These are phyloP conservation scores for Pythium sp. DNA, from an alignment of 352 stramenopile species.

Conservation along the genomic window DNA sequence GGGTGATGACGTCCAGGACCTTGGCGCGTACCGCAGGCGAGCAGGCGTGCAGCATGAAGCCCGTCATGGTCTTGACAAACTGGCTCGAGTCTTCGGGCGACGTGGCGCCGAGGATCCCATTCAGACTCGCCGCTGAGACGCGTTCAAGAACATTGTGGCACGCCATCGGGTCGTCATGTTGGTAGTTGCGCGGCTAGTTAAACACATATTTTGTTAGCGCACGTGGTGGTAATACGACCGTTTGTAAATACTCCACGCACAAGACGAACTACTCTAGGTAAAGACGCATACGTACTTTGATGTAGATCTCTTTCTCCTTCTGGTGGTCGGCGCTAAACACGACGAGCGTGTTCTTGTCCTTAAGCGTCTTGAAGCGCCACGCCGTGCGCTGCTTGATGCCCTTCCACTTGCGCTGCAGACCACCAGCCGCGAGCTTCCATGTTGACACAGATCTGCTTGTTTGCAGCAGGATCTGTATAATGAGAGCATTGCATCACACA, in stretches of 20 bases:
- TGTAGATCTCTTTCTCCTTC: conserved; percentile 67
- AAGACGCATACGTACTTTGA: conserved; percentile 21
- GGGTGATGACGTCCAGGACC: conserved; percentile 77
- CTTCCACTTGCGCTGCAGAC: conserved; percentile 80
- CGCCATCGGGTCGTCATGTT: conserved; percentile 55
- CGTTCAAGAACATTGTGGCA: conserved; percentile 74
- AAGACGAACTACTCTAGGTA: background rate
- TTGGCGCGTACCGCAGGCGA: conserved; percentile 53
- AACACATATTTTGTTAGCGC: background rate
- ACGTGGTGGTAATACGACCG: too few species aligned
- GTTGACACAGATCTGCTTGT: conserved; percentile 41
- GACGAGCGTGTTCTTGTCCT: conserved; percentile 66
- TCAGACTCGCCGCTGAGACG: conserved; percentile 60
- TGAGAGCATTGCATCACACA: background rate
- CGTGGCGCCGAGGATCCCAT: conserved; percentile 74
- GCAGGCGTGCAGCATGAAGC: conserved; percentile 82
- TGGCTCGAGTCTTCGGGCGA: conserved; percentile 71
- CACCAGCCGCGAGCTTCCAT: conserved; percentile 70
- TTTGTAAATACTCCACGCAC: too few species aligned
- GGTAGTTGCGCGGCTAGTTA: conserved; percentile 39
- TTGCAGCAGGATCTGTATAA: background rate
- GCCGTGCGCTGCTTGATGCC: conserved; percentile 78
- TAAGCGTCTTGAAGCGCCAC: conserved; percentile 81
- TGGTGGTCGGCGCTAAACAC: conserved; percentile 72
- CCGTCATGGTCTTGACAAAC: conserved; percentile 81